phyloP scores from a whole-genome alignment of 139 green algal species.

The Klebsormidium nitens region DNA sequence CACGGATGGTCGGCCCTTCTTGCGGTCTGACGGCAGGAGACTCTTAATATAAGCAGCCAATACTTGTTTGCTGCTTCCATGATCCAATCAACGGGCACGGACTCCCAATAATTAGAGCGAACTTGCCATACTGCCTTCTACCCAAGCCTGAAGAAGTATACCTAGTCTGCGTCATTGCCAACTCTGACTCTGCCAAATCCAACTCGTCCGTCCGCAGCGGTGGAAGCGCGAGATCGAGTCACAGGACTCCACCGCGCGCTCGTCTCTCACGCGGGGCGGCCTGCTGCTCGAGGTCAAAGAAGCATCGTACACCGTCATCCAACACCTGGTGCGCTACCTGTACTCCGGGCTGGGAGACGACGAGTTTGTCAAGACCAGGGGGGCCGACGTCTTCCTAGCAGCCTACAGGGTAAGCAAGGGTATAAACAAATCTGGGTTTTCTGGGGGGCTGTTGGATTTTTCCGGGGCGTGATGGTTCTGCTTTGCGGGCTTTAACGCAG shows the following conservation, averaged over 20 bases:
- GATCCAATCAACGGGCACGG: neutral
- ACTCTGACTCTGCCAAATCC: neutral
- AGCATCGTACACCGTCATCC: constrained; percentile 19
- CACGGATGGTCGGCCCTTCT: neutral
- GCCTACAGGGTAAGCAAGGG: constrained; percentile 23
- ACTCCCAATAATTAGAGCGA: too few species aligned
- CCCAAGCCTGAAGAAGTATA: too few species aligned
- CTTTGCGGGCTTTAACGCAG: constrained; percentile 1
- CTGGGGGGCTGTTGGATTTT: neutral
- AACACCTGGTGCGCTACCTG: constrained; percentile 17
- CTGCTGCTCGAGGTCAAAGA: constrained; percentile 19
- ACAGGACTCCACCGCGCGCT: neutral
- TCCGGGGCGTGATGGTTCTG: constrained; percentile 1
- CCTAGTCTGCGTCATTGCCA: neutral
- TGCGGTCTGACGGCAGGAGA: neutral
- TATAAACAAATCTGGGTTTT: neutral
- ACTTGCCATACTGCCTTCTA: neutral
- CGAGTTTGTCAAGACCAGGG: constrained; percentile 7
- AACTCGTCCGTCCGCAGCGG: constrained; percentile 3
- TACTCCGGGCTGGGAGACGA: constrained; percentile 18
- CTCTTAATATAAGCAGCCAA: too few species aligned
- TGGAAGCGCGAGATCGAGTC: constrained; percentile 17
- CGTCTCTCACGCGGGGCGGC: too few species aligned
- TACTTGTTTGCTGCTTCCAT: neutral
- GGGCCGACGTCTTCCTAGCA: constrained; percentile 13